Base-by-base conservation (phyloP, 2,329 filamentous ascomycete species). In the Fusarium verticillioides region DNA sequence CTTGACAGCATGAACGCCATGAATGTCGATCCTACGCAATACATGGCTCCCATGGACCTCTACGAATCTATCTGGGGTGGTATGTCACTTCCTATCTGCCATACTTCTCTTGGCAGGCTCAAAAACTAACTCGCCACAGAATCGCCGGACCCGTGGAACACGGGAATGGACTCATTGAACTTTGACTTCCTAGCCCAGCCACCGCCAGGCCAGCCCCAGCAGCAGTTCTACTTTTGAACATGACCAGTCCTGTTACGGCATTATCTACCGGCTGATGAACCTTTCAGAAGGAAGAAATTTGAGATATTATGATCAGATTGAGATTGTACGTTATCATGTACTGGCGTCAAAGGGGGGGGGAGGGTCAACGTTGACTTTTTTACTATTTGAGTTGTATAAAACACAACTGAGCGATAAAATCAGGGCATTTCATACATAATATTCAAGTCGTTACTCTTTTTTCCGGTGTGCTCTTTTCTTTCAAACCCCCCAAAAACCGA, bases 41-140 rank as follows among this genome's bases (percentile, higher is more conserved):
- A 89, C 73, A 89, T 92, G 85, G 90, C 90, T 42, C 90, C 90
- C 2, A 90, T 92, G 89, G 90, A 92, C 68, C 81, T 92, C 2
- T 92, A 91, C 77, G 89, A 92, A 75, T 91, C 89, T 8, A 92
- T 92, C 50, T 92, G 91, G 82, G 91, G 89, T 86, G 90, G 89
- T 91, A 81, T 79, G 88, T 84, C 69, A 28, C 26, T 53, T 32
- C 47, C 42, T 23, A 44, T 40, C 56, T 49, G 42, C 50, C 65
- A 56, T 37, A 42, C 7, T 36, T 42, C n/a, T 18, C 21, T 34
- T 28, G 36, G 9, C 36, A 37, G 36, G 18, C 36, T 7, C 36
- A 59, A 44, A 59, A 44, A 57, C 75, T 78, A 66, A 76, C 50
- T 52, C 63, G 54, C n/a, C 46, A 61, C 68, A 90, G 88, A 90